phyloP scores from a whole-genome alignment of 805 yeast genomes.

The Ogataea nakhonphanomensis region DNA sequence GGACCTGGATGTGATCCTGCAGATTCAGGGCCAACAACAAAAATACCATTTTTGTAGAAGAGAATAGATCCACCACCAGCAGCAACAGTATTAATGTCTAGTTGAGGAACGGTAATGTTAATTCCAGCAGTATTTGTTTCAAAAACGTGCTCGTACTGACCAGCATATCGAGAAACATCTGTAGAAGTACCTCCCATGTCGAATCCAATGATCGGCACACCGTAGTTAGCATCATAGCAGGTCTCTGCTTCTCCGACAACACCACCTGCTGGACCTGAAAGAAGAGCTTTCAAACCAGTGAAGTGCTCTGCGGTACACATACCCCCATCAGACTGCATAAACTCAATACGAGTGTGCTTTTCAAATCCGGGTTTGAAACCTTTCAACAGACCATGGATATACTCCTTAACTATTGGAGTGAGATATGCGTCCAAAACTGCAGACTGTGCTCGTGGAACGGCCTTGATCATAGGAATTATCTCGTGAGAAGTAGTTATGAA shows the following conservation, averaged over 20 bases:
- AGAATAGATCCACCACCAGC: constrained; percentile 12
- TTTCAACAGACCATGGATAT: constrained; percentile 35
- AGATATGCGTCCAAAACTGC: constrained; percentile 42
- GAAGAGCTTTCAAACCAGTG: constrained; percentile 49
- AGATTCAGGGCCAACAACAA: constrained; percentile 11
- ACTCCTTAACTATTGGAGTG: constrained; percentile 40
- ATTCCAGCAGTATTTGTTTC: constrained; percentile 35
- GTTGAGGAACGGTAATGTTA: constrained; percentile 35
- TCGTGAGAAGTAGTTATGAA: constrained; percentile 35
- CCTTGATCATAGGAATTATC: constrained; percentile 37
- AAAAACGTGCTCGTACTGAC: constrained; percentile 31
- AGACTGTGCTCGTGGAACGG: constrained; percentile 40
- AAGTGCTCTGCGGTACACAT: constrained; percentile 50
- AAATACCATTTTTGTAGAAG: constrained; percentile 9
- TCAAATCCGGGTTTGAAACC: constrained; percentile 34
- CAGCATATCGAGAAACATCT: constrained; percentile 34
- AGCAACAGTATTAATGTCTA: constrained; percentile 26
- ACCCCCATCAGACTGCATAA: constrained; percentile 62
- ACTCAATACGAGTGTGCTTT: constrained; percentile 38
- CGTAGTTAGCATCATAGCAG: constrained; percentile 38
- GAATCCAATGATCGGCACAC: constrained; percentile 31
- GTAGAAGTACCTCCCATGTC: constrained; percentile 41
- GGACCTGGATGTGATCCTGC: constrained; percentile 12
- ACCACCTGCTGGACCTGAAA: constrained; percentile 64
- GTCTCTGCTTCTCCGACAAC: constrained; percentile 57